Evolutionary conservation across 169 alveolate genomes (phyloP).

Genomic region (Eimeria nieschulzi): DNA sequence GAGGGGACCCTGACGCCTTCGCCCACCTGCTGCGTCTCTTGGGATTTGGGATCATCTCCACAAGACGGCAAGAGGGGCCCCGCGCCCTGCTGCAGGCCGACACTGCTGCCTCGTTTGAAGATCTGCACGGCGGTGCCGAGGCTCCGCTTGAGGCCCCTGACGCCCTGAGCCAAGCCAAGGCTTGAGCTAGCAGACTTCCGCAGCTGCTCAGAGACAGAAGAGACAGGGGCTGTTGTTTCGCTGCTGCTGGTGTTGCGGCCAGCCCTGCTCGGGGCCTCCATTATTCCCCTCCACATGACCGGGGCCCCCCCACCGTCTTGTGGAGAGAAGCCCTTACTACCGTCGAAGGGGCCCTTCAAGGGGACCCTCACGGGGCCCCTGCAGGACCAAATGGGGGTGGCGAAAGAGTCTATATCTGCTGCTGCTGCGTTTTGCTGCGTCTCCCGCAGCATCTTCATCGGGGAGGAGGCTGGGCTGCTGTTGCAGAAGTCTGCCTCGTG

Average conservation of each 20-base stretch:
- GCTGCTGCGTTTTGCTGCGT: background rate
- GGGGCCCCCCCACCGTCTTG: too few relatives aligned
- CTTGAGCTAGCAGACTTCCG: background rate
- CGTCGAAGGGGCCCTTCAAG: background rate
- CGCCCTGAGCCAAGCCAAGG: background rate
- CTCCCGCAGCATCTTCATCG: background rate
- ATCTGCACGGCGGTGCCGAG: background rate
- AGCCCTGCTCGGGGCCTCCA: too few relatives aligned
- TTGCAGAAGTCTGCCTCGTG: background rate
- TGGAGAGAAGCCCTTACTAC: too few relatives aligned
- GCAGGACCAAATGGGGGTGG: too few relatives aligned
- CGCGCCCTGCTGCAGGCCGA: background rate
- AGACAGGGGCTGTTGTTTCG: background rate
- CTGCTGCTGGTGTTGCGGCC: too few relatives aligned
- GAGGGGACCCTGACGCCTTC: too few relatives aligned
- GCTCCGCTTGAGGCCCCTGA: background rate
- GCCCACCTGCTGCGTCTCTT: too few relatives aligned
- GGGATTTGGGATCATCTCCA: too few relatives aligned
- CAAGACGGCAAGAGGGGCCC: too few relatives aligned
- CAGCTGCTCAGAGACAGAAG: background rate
- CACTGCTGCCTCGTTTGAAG: background rate
- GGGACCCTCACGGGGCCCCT: background rate
- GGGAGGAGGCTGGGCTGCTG: background rate
- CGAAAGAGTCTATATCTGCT: background rate
- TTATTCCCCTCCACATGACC: too few relatives aligned